Base-by-base conservation (phyloP, 2,329 filamentous ascomycete species). In the Claviceps sp. region DNA sequence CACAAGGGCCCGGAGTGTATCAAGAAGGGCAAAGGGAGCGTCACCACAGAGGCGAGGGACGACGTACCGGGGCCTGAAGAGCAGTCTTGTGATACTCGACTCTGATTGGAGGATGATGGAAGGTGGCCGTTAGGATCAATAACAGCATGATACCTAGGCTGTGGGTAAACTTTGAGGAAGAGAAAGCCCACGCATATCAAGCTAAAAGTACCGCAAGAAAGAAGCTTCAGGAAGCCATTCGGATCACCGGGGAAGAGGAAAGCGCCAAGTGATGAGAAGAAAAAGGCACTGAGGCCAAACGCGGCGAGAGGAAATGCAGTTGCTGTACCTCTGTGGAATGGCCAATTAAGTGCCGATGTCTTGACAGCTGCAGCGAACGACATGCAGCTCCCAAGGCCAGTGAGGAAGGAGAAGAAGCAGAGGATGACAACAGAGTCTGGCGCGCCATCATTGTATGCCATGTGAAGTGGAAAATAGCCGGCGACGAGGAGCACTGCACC, bases 271-370 rank as follows among this genome's bases (percentile, higher is more conserved):
- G 84, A 76, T 0, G 93, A 91, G 70, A 96, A 98, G 73, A 97
- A 95, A 70, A 98, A 93, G 51, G 93, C 93, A 65, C 90, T 96
- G 53, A 98, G 71, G 3, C 93, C 93, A 64, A 97, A 97, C 3
- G 88, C 90, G 52, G 93, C 88, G 52, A 97, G 70, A 5, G 93
- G 91, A 60, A 97, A 93, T 1, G 90, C 90, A 5, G 93, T 97
- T 5, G 93, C 93, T 3, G 91, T 95, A 52, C 93, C 93, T 57
- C 93, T 81, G 65, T 95, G 85, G 54, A 84, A 80, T 13, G 91
- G 91, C 81, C 90, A 96, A 68, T 96, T 96, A 57, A 93, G 77
- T 10, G 90, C 90, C 48, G 87, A 90, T 64, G 73, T 73, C 65
- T 98, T 98, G 63, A 98, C 81, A 8, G 90, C 78, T 30, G 87